phyloP scores from a whole-genome alignment of 257 asterid species.

The Fraxinus anomala region DNA sequence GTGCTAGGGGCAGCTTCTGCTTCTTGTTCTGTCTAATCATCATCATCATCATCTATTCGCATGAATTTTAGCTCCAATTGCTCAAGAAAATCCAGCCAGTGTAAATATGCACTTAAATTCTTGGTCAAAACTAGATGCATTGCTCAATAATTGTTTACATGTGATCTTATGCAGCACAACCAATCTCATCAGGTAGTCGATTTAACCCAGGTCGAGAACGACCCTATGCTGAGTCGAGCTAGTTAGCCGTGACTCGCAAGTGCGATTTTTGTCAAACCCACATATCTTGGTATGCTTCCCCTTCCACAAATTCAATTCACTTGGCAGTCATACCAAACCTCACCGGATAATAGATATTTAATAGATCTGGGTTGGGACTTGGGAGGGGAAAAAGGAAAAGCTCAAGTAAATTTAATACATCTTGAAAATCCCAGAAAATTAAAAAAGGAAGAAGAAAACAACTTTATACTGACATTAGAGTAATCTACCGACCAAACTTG shows the following conservation, averaged over 20 bases:
- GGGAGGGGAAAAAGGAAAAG: too few species aligned
- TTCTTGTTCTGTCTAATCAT: constrained; percentile 5
- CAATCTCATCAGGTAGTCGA: not conserved
- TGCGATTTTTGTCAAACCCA: not conserved
- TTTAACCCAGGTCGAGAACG: too few species aligned
- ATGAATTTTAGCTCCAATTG: not conserved
- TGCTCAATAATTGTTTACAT: not conserved
- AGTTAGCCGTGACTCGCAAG: not conserved
- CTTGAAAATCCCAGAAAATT: too few species aligned
- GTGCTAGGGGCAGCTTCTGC: not conserved
- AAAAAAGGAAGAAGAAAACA: too few species aligned
- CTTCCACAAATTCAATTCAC: not conserved
- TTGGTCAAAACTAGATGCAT: not conserved
- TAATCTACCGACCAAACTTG: too few species aligned
- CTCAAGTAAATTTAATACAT: too few species aligned
- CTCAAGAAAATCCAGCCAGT: not conserved
- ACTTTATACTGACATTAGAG: too few species aligned
- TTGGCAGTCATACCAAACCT: not conserved
- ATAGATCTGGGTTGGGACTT: too few species aligned
- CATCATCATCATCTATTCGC: too few species aligned
- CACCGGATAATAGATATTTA: too few species aligned
- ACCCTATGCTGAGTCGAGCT: not conserved
- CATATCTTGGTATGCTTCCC: not conserved
- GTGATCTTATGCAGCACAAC: not conserved
- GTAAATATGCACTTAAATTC: not conserved